Base-by-base conservation (phyloP, 208 protist species). In the Vickermania ingenoplastis region DNA sequence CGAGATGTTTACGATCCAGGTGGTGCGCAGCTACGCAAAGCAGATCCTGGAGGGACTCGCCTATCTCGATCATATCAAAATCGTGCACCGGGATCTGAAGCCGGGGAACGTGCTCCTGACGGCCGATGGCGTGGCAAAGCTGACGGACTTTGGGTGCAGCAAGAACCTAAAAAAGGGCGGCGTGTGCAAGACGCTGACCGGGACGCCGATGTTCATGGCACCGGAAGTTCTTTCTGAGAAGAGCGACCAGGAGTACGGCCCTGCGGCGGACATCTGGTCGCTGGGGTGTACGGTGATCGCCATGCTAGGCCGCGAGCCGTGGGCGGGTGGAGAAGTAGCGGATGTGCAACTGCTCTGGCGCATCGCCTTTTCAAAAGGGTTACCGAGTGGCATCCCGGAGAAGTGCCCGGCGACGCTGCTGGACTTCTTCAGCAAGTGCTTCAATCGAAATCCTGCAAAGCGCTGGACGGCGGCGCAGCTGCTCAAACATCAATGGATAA, bases 131-230 rank as follows among this genome's bases (percentile, higher is more conserved):
- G 75, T 89, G 53, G 87, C 94, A 2, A 98, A 97, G 74, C 78
- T 98, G 21, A 89, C 94, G 1, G 95, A 98, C 65, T 98, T 98
- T 80, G 93, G 92, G 3, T 94, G 88, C 48, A 94, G 86, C 64
- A 97, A 94, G 61, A 81, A 91, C 4, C 62, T 95, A 11, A 71
- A 4, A 73, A 64, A 3, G 58, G 45, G 4, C 65, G 79, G 61
- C 2, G 59, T 79, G 61, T 83, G 79, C 49, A 79, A 92, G 58
- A 89, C 87, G 27, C 71, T 96, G 63, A 80, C 89, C 1, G 89
- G 87, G 30, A 86, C 83, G 0, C 86, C 86, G 0, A 63, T 92
- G 24, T 96, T 94, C 56, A 96, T 96, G 82, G 89, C 89, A 1
- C 89, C 89, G 2, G 89, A 96, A 69, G 86, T 94, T 55, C 68